Percentiles rank a stretch among this genome's conserved stretches.
These are phyloP conservation scores for Gleditsia sinensis DNA, from an alignment of 306 rosid genomes.

Conservation along the genomic window DNA sequence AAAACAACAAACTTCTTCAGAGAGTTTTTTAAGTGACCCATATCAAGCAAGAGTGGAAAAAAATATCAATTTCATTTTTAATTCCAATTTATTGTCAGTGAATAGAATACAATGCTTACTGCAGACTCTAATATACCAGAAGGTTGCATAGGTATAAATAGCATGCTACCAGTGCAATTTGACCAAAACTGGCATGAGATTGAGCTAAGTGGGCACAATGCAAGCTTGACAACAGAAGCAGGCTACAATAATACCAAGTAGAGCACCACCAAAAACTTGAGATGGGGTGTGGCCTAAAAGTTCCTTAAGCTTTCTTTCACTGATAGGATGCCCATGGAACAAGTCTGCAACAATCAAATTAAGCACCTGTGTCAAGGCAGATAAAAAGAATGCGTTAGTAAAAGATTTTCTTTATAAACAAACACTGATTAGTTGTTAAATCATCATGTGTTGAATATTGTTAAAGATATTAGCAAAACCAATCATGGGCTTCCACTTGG, in stretches of 20 bases:
- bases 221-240: conserved; percentile 56
- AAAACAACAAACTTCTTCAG: no score
- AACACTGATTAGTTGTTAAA: background rate
- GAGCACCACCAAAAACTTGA: conserved; percentile 69
- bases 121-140: background rate
- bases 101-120: no score
- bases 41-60: no score
- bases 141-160: background rate
- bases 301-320: conserved; percentile 71
- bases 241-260: conserved; percentile 58
- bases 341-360: conserved; percentile 62
- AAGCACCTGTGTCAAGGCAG: conserved; percentile 52
- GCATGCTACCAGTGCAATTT: background rate
- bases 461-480: no score
- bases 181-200: background rate
- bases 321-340: conserved; percentile 71
- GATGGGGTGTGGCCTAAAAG: conserved; percentile 74
- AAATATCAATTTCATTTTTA: no score
- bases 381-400: background rate
- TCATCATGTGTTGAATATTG: no score
- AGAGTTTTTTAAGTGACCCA: no score
- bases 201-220: conserved; percentile 35
- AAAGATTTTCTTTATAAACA: background rate
- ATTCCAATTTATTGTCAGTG: no score
- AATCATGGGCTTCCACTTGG: no score